Evolutionary conservation across 805 yeast genomes (phyloP).

Genomic region (Barnettozyma populi): DNA sequence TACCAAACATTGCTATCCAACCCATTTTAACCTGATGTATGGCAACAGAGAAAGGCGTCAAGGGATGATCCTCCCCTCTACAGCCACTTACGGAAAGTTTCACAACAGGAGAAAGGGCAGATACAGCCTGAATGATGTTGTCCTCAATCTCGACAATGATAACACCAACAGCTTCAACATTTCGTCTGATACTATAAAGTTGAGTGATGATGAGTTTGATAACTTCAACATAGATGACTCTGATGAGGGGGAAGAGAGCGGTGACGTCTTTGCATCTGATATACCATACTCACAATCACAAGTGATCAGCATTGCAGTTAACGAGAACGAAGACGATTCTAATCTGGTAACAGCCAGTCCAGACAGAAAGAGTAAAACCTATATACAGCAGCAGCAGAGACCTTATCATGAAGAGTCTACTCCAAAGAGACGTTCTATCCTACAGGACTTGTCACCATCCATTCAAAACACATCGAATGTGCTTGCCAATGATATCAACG

Average conservation of each 20-base stretch:
- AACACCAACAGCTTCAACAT: conserved; percentile 18
- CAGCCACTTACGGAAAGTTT: conserved; percentile 20
- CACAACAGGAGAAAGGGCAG: conserved; percentile 22
- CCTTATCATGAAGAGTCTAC: neutral
- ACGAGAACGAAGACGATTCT: conserved; percentile 23
- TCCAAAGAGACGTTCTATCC: conserved; percentile 8
- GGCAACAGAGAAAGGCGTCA: conserved; percentile 23
- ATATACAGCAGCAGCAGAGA: conserved; percentile 8
- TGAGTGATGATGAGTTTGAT: conserved; percentile 20
- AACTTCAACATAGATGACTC: neutral
- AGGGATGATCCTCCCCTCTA: conserved; percentile 20
- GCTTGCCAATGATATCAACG: conserved; percentile 15
- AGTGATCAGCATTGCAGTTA: conserved; percentile 20
- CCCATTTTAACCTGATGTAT: neutral
- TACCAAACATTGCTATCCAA: neutral
- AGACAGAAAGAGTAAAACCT: conserved; percentile 10
- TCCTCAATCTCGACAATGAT: conserved; percentile 13
- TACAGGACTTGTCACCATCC: conserved; percentile 20
- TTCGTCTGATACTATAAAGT: conserved; percentile 21
- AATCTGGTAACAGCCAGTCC: conserved; percentile 14
- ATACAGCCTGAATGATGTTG: conserved; percentile 22
- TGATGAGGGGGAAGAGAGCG: conserved; percentile 5
- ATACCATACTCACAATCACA: conserved; percentile 18
- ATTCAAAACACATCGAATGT: conserved; percentile 9
- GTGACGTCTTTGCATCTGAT: conserved; percentile 14